Conservation (phyloP, 495 filamentous ascomycete species). For the Penicillium goetzii region DNA sequence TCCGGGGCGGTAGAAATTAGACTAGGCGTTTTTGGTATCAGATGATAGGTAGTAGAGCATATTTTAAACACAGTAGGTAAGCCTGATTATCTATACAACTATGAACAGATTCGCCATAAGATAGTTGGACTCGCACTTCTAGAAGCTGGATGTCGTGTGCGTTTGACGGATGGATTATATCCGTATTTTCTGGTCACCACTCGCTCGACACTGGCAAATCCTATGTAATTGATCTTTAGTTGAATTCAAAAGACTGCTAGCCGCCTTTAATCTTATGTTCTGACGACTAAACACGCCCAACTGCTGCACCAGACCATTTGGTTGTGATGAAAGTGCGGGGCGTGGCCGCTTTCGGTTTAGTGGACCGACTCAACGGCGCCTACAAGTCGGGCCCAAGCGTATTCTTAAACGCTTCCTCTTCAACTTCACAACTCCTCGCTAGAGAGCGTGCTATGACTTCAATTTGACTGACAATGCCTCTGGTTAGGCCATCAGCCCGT, state of each 20-base stretch:
- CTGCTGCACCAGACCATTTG: neutral
- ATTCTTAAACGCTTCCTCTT: neutral
- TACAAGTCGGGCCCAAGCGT: neutral
- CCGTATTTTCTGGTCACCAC: no score
- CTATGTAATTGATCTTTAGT: no score
- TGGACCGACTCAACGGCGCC: neutral
- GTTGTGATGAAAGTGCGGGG: slow-evolving; percentile 13
- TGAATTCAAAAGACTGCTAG: neutral
- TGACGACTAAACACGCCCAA: neutral
- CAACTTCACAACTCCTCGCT: neutral
- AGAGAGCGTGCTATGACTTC: neutral
- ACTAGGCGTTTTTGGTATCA: no score
- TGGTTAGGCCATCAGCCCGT: neutral
- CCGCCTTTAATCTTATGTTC: neutral
- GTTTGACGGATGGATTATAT: no score
- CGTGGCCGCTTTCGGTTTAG: slow-evolving; percentile 24
- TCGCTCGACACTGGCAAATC: no score
- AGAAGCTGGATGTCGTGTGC: no score
- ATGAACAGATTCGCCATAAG: no score
- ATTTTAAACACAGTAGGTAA: no score
- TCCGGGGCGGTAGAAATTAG: no score
- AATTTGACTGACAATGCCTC: slow-evolving; percentile 1
- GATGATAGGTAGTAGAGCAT: no score
- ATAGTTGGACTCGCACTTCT: no score
- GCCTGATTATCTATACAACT: no score